Evolutionary conservation across 2,329 filamentous ascomycete species (phyloP).

Genomic region (Teratosphaeriaceae sp.): DNA sequence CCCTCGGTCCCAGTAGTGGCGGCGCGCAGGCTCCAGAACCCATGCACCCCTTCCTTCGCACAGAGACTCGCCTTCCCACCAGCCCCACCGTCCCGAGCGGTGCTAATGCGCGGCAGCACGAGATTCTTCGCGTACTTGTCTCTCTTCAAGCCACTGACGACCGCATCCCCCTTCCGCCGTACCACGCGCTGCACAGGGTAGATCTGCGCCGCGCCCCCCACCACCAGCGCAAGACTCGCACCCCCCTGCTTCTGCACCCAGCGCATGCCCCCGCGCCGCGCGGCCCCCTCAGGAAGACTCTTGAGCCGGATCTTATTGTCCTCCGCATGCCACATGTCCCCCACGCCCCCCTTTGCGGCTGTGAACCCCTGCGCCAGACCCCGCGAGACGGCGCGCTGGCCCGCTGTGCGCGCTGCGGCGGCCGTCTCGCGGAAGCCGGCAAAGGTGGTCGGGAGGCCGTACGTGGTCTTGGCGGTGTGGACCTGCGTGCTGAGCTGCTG

Average conservation of each 20-base stretch:
- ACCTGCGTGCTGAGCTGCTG: conserved; percentile 35
- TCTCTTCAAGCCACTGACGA: conserved; percentile 42
- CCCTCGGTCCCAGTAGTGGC: conserved; percentile 2
- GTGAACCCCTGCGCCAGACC: conserved; percentile 69
- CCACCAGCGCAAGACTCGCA: conserved; percentile 58
- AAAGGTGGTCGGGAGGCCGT: conserved; percentile 23
- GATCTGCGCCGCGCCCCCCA: conserved; percentile 58
- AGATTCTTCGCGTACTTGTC: conserved; percentile 22
- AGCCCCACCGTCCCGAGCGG: conserved; percentile 5
- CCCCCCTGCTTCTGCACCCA: conserved; percentile 60
- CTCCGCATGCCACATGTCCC: conserved; percentile 64
- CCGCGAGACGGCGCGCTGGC: conserved; percentile 64
- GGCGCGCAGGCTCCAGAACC: conserved; percentile 35
- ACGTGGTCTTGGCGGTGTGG: conserved; percentile 19
- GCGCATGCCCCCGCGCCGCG: conserved; percentile 54
- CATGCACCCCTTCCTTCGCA: conserved; percentile 25
- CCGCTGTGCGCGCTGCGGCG: conserved; percentile 45
- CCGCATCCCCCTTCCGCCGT: conserved; percentile 35
- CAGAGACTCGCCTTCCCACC: conserved; percentile 12
- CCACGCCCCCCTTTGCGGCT: conserved; percentile 62
- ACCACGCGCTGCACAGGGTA: conserved; percentile 53
- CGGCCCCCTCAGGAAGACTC: conserved; percentile 43
- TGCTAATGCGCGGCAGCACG: conserved; percentile 17
- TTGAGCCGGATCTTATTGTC: conserved; percentile 70
- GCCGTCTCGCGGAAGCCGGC: conserved; percentile 26